A percentile compares a stretch with the other conserved stretches of the same genome.
phyloP scores from a whole-genome alignment of 192 early-diverging fungal genomes.

The Coemansia brasiliensis region DNA sequence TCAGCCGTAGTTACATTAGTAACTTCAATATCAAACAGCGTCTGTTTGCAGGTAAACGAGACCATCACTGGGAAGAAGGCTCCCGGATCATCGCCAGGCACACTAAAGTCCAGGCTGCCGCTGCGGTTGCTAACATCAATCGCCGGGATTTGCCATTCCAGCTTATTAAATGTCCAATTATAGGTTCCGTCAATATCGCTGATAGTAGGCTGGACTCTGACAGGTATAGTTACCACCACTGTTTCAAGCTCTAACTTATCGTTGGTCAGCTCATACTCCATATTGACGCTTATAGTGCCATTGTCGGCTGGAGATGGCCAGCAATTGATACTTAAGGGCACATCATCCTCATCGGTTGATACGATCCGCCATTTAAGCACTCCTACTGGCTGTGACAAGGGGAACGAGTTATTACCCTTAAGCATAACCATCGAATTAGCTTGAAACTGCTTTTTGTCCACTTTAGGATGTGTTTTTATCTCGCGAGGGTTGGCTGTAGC shows the following conservation, averaged over 20 bases:
- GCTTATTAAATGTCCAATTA: constrained; percentile 64
- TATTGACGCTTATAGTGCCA: constrained; percentile 91
- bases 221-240: constrained; percentile 87
- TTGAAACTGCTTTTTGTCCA: constrained; percentile 88
- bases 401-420: constrained; percentile 84
- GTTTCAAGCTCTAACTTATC: constrained; percentile 77
- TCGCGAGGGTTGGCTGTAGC: constrained; percentile 64
- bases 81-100: constrained; percentile 72
- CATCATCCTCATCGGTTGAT: constrained; percentile 75
- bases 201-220: constrained; percentile 68
- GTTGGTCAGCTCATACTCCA: constrained; percentile 88
- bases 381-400: constrained; percentile 77
- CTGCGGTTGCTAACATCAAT: constrained; percentile 75
- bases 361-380: constrained; percentile 89
- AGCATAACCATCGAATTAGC: constrained; percentile 71
- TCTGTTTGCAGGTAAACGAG: constrained; percentile 68
- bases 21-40: constrained; percentile 78
- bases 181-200: constrained; percentile 83
- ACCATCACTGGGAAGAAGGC: constrained; percentile 51
- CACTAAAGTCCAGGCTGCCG: constrained; percentile 82
- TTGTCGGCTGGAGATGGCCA: constrained; percentile 91
- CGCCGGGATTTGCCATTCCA: constrained; percentile 80
- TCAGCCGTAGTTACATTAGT: constrained; percentile 35
- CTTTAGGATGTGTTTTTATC: constrained; percentile 97
- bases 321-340: constrained; percentile 90